A percentile compares a stretch with the other conserved stretches of the same genome.
Conservation (phyloP, 352 stramenopile species). For the Phytopythium mirpurense region DNA sequence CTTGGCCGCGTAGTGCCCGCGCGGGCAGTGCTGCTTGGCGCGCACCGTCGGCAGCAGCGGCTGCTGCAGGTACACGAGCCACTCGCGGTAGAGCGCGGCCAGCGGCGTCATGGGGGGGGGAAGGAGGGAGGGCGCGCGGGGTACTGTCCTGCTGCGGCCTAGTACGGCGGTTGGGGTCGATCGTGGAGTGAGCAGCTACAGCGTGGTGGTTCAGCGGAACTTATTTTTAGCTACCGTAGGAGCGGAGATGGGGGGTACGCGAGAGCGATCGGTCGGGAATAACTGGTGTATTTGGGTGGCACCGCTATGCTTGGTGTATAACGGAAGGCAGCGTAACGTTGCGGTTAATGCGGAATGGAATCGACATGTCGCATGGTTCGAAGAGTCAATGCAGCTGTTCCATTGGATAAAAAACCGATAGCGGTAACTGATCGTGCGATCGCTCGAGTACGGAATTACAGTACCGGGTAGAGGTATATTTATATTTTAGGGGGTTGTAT, state of each 20-base stretch:
- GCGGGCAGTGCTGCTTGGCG: constrained; percentile 12
- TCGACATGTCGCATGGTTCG: neutral
- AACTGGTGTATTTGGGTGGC: neutral
- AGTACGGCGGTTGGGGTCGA: no score
- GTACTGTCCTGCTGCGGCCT: no score
- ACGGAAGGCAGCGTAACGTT: no score
- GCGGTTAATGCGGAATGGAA: neutral
- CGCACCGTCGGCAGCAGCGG: constrained; percentile 45
- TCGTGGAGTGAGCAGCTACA: no score
- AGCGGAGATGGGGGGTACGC: no score
- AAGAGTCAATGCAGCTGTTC: neutral
- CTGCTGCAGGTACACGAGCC: constrained; percentile 57
- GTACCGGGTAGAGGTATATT: no score
- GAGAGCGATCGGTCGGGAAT: neutral
- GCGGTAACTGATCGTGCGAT: neutral
- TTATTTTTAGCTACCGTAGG: no score
- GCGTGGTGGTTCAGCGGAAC: no score
- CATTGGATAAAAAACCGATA: neutral
- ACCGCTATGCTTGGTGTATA: neutral
- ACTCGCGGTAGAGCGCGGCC: constrained; percentile 15
- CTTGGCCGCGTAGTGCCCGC: constrained; percentile 14
- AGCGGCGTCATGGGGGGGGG: constrained; percentile 13
- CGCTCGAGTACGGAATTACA: no score
- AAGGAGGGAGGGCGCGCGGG: neutral
- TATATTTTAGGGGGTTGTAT: no score